A percentile compares a stretch with the other conserved stretches of the same genome.
These are phyloP conservation scores for Fusarium veterinarium DNA, from an alignment of 2,329 filamentous ascomycete genomes.

Conservation along the genomic window DNA sequence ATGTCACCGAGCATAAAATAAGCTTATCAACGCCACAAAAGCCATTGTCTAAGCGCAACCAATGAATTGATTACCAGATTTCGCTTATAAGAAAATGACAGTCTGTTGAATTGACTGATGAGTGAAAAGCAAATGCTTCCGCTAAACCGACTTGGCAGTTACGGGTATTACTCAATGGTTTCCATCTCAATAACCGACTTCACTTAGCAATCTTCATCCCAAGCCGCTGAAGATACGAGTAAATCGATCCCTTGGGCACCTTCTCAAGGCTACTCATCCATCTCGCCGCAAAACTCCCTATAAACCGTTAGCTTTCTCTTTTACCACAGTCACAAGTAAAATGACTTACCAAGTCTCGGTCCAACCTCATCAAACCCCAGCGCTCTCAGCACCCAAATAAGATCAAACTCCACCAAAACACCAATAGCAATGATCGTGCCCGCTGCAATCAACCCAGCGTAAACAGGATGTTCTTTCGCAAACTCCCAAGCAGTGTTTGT, in stretches of 20 bases:
- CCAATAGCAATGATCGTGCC: conserved; percentile 34
- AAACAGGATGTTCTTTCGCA: conserved; percentile 33
- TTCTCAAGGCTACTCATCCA: conserved; percentile 41
- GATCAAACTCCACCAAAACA: conserved; percentile 30
- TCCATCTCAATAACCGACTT: not conserved
- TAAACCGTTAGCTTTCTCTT: fast-evolving
- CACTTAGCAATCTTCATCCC: conserved; percentile 28
- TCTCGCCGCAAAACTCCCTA: conserved; percentile 39
- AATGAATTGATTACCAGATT: not conserved
- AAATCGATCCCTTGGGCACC: conserved; percentile 32
- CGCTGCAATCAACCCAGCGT: conserved; percentile 31
- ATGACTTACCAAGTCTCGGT: conserved; percentile 28
- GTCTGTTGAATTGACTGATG: not conserved
- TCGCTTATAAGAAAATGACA: not conserved
- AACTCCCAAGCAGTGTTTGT: conserved; percentile 23
- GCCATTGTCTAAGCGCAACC: not conserved
- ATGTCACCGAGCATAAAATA: not conserved
- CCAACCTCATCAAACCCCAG: conserved; percentile 37
- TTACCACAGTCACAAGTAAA: fast-evolving
- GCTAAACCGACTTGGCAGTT: not conserved
- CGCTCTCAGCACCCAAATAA: conserved; percentile 35
- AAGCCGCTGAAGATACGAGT: conserved; percentile 38
- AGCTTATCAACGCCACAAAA: not conserved
- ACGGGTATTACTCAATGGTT: not conserved
- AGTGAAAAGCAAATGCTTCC: not conserved